These are phyloP conservation scores for Metarhizium anisopliae DNA, from an alignment of 2,329 filamentous ascomycete species.

Conservation along the genomic window DNA sequence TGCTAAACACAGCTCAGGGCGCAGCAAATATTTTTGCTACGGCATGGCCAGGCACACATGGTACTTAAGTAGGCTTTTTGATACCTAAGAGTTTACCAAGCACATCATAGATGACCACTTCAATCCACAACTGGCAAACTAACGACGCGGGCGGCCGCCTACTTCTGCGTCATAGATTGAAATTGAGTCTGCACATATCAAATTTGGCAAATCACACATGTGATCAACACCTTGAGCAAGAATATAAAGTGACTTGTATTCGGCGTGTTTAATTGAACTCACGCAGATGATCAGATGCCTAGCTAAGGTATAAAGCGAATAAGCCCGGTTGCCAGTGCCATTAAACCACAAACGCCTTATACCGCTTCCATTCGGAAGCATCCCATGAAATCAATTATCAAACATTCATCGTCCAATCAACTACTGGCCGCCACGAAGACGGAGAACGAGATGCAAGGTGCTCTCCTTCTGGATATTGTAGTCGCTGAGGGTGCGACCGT, in stretches of 20 bases:
- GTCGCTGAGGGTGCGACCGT: conserved; percentile 80
- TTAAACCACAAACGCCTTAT: conserved; percentile 2
- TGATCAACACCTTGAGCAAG: too few species aligned
- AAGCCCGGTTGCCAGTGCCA: neutral
- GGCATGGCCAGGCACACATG: too few species aligned
- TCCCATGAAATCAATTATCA: neutral
- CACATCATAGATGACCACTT: too few species aligned
- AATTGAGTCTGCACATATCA: too few species aligned
- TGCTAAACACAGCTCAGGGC: too few species aligned
- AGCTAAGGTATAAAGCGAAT: neutral
- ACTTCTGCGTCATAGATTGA: too few species aligned
- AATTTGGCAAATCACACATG: too few species aligned
- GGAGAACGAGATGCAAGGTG: conserved; percentile 77
- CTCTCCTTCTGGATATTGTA: conserved; percentile 97
- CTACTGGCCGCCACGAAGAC: conserved; percentile 70
- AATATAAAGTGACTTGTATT: neutral
- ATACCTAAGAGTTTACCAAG: too few species aligned
- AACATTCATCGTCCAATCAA: neutral
- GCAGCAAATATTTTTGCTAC: too few species aligned
- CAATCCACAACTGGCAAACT: too few species aligned
- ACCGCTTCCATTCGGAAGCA: neutral
- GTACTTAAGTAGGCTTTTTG: too few species aligned
- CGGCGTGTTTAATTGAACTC: neutral
- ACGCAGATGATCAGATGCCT: neutral
- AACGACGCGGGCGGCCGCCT: too few species aligned